These are phyloP conservation scores for Apiotrichum akiyoshidainum DNA, from an alignment of 1,284 basidiomycete genomes.

Conservation along the genomic window DNA sequence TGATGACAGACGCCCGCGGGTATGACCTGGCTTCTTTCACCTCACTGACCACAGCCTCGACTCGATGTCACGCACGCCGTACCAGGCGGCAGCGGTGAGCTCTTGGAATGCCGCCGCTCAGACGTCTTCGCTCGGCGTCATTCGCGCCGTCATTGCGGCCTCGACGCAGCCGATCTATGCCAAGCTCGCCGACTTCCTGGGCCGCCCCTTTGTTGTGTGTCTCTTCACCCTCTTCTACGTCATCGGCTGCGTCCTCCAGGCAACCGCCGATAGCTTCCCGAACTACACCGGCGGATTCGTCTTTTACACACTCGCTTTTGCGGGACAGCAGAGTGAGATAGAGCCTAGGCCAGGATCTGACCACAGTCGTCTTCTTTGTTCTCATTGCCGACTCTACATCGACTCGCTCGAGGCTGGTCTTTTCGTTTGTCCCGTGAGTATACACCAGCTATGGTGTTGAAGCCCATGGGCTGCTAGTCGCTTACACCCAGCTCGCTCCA, in stretches of 20 bases:
- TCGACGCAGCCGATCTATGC: constrained; percentile 31
- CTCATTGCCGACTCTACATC: constrained; percentile 52
- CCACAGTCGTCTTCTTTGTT: constrained; percentile 43
- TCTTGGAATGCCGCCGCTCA: too few relatives aligned
- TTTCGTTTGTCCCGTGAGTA: constrained; percentile 50
- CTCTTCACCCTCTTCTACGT: constrained; percentile 48
- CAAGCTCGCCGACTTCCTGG: constrained; percentile 49
- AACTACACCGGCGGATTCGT: constrained; percentile 47
- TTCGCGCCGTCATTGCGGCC: too few relatives aligned
- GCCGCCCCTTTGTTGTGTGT: constrained; percentile 46
- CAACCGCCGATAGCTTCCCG: constrained; percentile 37
- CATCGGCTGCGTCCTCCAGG: constrained; percentile 48
- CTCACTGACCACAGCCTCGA: too few relatives aligned
- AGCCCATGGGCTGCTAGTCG: too few relatives aligned
- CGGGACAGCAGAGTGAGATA: constrained; percentile 9
- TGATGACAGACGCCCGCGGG: too few relatives aligned
- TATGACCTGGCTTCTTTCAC: too few relatives aligned
- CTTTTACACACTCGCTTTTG: constrained; percentile 44
- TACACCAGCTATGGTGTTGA: too few relatives aligned
- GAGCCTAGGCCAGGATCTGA: neutral
- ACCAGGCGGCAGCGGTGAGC: too few relatives aligned
- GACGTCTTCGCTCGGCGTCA: too few relatives aligned
- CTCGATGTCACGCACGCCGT: too few relatives aligned
- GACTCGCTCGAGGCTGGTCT: constrained; percentile 50
- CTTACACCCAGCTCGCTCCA: constrained; percentile 22